Evolutionary conservation across 768 basidiomycete genomes (phyloP).

Genomic region (Chalciporus pseudorubinellus): DNA sequence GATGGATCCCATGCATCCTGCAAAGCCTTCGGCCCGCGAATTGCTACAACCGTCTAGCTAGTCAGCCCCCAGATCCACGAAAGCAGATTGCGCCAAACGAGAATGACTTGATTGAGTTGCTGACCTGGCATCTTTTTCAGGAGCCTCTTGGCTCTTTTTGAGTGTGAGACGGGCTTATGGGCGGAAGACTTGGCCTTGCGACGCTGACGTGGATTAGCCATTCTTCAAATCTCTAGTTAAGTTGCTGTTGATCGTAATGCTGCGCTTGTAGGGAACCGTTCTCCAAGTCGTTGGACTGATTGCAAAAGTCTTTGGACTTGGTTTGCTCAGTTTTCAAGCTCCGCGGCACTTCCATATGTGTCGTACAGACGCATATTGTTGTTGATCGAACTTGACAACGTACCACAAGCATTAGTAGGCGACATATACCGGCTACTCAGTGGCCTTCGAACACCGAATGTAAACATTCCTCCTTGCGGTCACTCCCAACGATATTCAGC

Average conservation of each 20-base stretch:
- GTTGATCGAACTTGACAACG: neutral
- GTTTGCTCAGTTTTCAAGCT: constrained; percentile 2
- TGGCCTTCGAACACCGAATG: too few species aligned
- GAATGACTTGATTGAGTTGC: constrained; percentile 15
- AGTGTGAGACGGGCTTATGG: constrained; percentile 72
- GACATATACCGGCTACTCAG: neutral
- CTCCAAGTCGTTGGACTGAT: neutral
- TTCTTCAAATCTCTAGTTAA: constrained; percentile 32
- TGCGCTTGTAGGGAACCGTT: neutral
- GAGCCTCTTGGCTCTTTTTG: constrained; percentile 69
- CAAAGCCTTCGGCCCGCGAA: constrained; percentile 77
- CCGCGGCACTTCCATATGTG: neutral
- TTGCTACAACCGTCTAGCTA: constrained; percentile 42
- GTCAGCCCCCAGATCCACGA: constrained; percentile 6
- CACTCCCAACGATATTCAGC: too few species aligned
- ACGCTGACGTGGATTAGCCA: constrained; percentile 95
- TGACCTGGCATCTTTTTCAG: constrained; percentile 76
- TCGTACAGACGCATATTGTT: too few species aligned
- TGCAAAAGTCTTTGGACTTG: neutral
- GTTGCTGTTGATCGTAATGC: neutral
- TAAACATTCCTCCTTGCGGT: too few species aligned
- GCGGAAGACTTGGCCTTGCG: constrained; percentile 78
- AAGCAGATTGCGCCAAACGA: neutral
- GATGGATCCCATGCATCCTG: constrained; percentile 85
- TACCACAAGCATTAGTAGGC: neutral